A percentile compares a stretch with the other conserved stretches of the same genome.
phyloP scores from a whole-genome alignment of 164 flowering plant genomes.

The Berberis vulgaris region DNA sequence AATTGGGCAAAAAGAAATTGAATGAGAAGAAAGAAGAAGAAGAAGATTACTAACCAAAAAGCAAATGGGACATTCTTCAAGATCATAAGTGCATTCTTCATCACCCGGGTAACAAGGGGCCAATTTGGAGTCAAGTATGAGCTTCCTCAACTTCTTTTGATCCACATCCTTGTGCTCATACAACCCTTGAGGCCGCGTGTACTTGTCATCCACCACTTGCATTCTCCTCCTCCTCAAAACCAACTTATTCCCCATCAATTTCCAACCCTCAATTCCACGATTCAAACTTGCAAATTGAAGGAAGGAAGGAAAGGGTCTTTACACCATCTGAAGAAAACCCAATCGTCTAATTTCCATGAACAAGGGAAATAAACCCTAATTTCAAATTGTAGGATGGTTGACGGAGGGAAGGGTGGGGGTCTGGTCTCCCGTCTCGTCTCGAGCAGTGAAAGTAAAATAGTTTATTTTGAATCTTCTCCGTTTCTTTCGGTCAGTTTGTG shows the following conservation, averaged over 20 bases:
- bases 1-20: background rate
- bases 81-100: slow-evolving; percentile 56
- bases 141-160: slow-evolving; percentile 89
- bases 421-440: too few species aligned
- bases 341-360: too few species aligned
- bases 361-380: too few species aligned
- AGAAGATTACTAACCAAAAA: slow-evolving; percentile 56
- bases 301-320: too few species aligned
- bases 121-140: slow-evolving; percentile 83
- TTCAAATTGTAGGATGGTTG: too few species aligned
- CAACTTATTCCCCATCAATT: slow-evolving; percentile 74
- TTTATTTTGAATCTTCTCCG: too few species aligned
- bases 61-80: slow-evolving; percentile 97
- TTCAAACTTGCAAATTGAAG: too few species aligned
- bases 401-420: too few species aligned
- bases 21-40: background rate
- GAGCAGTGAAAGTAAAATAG: too few species aligned
- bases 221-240: slow-evolving; percentile 58
- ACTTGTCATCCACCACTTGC: slow-evolving; percentile 87
- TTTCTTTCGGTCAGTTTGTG: too few species aligned
- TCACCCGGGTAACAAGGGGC: slow-evolving; percentile 97
- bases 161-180: slow-evolving; percentile 83
- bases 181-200: slow-evolving; percentile 85
- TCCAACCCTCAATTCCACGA: too few species aligned
- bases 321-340: too few species aligned